Evolutionary conservation across 169 alveolate species (phyloP), one percentile per base, ranked within the genome.

Genomic region (Eimeria acervulina): DNA sequence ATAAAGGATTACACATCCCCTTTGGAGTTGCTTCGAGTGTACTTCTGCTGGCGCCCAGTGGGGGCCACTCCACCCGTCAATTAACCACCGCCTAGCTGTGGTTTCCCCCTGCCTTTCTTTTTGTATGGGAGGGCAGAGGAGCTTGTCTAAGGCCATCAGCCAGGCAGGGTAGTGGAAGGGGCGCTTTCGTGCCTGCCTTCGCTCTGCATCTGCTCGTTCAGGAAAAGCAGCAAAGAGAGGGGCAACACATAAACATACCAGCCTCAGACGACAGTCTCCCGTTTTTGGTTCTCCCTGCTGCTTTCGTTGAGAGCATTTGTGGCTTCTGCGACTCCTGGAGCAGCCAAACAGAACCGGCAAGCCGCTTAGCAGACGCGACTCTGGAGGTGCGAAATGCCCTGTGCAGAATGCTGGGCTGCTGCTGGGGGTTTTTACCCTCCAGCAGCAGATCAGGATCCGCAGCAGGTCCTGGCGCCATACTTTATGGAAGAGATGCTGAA

Each of bases 331-430:
- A 61, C 63, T 17, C 2, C 59, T 38, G 78, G 63, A 55, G 40
- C 81, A 40, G 66, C 63, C 28, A 61, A 59, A 5, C 68, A n/a
- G 70, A n/a, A n/a, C n/a, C n/a, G n/a, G n/a, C n/a, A n/a, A n/a
- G n/a, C n/a, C n/a, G 59, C 21, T 51, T 0, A n/a, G 76, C 55
- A 3, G 26, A 19, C n/a, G 74, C 81, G 40, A 0, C 59, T 23
- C 88, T 5, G 40, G 26, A 26, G n/a, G 88, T 78, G 83, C 63
- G 40, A 47, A 12, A 87, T 87, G 93, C 93, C 93, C 40, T 87
- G 93, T 61, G 93, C 93, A 59, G 93, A 87, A 26, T 87, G 93
- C 42, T 61, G 55, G 68, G 44, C 52, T 87, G 63, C 93, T 36
- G 66, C 88, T 42, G 42, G 88, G 66, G 88, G 23, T 44, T 6